These are phyloP conservation scores for Acanthamoeba lenticulata DNA, from an alignment of 208 protist genomes.

Conservation along the genomic window DNA sequence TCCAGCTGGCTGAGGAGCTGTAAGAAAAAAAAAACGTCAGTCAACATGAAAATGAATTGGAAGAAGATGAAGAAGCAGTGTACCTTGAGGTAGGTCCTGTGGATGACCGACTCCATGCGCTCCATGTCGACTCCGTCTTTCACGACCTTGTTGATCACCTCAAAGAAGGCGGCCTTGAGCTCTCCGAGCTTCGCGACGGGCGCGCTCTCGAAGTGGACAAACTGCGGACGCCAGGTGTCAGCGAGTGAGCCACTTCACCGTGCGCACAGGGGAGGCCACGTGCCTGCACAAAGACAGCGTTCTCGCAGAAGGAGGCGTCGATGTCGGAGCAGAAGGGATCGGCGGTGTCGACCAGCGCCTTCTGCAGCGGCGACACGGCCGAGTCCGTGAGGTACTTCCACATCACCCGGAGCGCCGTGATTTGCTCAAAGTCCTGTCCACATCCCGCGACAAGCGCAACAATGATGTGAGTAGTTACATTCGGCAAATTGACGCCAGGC, in stretches of 20 bases:
- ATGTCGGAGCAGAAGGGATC: conserved; percentile 66
- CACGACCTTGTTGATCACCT: conserved; percentile 57
- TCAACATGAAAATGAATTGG: neutral
- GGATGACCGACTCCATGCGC: conserved; percentile 59
- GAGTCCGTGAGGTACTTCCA: conserved; percentile 70
- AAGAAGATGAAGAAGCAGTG: neutral
- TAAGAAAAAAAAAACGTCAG: neutral
- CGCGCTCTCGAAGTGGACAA: conserved; percentile 38
- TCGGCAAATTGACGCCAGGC: neutral
- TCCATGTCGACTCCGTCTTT: conserved; percentile 73
- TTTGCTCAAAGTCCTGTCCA: conserved; percentile 51
- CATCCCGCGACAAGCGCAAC: neutral
- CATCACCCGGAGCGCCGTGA: conserved; percentile 26
- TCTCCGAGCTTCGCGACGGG: conserved; percentile 56
- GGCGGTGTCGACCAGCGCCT: conserved; percentile 69
- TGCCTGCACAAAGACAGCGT: conserved; percentile 20
- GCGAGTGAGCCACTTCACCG: too few relatives aligned
- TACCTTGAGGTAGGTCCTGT: conserved; percentile 56
- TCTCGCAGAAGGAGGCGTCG: neutral
- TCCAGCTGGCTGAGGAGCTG: conserved; percentile 53
- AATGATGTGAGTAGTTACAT: neutral
- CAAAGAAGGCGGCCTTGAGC: conserved; percentile 65
- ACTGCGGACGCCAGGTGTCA: neutral
- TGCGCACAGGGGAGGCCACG: neutral
- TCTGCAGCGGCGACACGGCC: conserved; percentile 56